A percentile compares a stretch with the other conserved stretches of the same genome.
phyloP scores from a whole-genome alignment of 2,329 filamentous ascomycete genomes.

The Trichophyton rubrum region DNA sequence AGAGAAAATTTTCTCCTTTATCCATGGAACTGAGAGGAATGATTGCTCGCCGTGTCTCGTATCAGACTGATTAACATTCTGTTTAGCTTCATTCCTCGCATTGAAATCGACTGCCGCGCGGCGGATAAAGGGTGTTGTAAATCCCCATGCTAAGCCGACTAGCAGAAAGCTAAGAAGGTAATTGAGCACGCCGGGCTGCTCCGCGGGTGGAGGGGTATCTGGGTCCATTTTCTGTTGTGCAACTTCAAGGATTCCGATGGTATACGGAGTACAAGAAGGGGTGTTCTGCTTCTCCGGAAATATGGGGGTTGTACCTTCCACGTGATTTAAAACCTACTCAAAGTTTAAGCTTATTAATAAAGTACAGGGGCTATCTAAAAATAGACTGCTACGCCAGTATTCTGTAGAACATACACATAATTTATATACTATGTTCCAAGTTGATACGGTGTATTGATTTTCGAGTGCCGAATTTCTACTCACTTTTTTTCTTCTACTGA shows the following conservation, averaged over 20 bases:
- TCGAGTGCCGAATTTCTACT: too few species aligned
- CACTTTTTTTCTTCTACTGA: too few species aligned
- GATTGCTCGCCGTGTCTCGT: background rate
- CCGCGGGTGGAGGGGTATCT: slow-evolving; percentile 17
- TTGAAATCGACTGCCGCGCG: slow-evolving; percentile 66
- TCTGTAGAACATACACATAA: too few species aligned
- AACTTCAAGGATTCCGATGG: background rate
- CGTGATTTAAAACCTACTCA: too few species aligned
- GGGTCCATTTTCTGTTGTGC: slow-evolving; percentile 21
- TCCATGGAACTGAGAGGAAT: slow-evolving; percentile 38
- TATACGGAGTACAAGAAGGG: too few species aligned
- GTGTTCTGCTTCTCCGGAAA: too few species aligned
- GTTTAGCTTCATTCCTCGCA: slow-evolving; percentile 33
- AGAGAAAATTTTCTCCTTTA: slow-evolving; percentile 50
- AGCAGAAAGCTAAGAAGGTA: slow-evolving; percentile 82
- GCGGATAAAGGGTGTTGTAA: slow-evolving; percentile 86
- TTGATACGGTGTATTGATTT: too few species aligned
- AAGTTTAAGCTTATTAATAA: too few species aligned
- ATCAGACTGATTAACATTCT: background rate
- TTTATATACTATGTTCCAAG: too few species aligned
- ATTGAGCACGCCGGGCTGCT: slow-evolving; percentile 46
- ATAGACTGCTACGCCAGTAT: too few species aligned
- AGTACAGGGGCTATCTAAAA: too few species aligned
- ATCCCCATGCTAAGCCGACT: slow-evolving; percentile 83
- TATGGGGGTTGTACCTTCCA: too few species aligned